phyloP scores from a whole-genome alignment of 2,329 filamentous ascomycete genomes.

The Alternaria angustiovoidea region DNA sequence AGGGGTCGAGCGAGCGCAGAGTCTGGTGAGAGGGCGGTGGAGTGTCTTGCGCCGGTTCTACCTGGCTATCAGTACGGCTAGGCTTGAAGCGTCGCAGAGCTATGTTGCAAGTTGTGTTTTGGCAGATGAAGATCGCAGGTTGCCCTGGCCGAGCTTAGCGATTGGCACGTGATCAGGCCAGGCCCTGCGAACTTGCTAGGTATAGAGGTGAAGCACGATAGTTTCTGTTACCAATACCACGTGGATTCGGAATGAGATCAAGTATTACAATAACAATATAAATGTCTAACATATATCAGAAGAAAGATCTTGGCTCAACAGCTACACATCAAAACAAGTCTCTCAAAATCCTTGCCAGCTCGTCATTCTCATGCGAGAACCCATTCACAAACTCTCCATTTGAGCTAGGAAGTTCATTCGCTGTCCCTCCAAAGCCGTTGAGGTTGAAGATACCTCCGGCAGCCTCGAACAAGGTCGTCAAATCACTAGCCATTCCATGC shows the following conservation, averaged over 20 bases:
- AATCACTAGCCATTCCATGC: conserved; percentile 68
- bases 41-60: neutral
- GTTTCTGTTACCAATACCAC: neutral
- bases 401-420: conserved; percentile 45
- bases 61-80: conserved; percentile 8
- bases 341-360: conserved; percentile 66
- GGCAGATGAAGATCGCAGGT: conserved; percentile 23
- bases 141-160: conserved; percentile 29
- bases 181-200: neutral
- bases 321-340: conserved; percentile 61
- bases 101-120: conserved; percentile 21
- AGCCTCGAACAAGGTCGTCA: conserved; percentile 70
- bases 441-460: conserved; percentile 60
- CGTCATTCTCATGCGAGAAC: conserved; percentile 66
- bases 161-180: conserved; percentile 26
- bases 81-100: conserved; percentile 5
- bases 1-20: conserved; percentile 23
- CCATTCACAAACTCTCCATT: conserved; percentile 55
- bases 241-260: neutral
- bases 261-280: neutral
- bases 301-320: neutral
- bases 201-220: neutral
- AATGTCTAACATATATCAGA: neutral
- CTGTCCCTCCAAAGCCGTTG: conserved; percentile 36
- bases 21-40: conserved; percentile 9